Evolutionary conservation across 1,139 yeast species (phyloP).

Genomic region (Hanseniaspora gamundiae): DNA sequence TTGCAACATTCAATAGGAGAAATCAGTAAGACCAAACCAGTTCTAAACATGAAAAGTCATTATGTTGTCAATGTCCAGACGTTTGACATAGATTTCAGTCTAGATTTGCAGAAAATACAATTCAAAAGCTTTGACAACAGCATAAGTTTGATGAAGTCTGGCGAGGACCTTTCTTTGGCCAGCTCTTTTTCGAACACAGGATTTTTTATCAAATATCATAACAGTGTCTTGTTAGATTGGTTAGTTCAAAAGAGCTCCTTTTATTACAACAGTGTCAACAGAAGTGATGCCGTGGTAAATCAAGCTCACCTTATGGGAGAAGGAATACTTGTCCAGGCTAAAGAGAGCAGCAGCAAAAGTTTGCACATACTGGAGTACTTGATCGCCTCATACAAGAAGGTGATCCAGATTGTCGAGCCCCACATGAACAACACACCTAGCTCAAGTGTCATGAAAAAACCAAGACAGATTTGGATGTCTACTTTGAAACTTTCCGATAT

Average conservation of each 20-base stretch:
- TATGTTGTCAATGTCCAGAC: not conserved
- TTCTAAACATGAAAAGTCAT: not conserved
- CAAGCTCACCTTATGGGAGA: not conserved
- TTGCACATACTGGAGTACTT: not conserved
- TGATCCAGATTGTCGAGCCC: not conserved
- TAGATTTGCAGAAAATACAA: not conserved
- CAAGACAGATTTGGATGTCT: not conserved
- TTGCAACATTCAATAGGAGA: not conserved
- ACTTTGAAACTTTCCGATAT: not conserved
- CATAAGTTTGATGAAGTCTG: not conserved
- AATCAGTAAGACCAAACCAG: not conserved
- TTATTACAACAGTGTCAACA: not conserved
- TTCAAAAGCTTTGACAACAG: not conserved
- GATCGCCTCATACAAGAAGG: not conserved
- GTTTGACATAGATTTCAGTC: not conserved
- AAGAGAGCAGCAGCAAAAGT: not conserved
- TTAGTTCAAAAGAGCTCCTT: not conserved
- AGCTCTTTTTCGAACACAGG: not conserved
- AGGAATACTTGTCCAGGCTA: not conserved
- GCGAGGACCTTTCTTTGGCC: not conserved
- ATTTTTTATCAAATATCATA: not conserved
- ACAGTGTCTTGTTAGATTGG: not conserved
- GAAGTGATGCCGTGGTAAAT: not conserved
- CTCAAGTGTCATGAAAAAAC: no score
- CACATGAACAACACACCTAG: no score